Evolutionary conservation across 148 eudicot genomes (phyloP), one percentile per base, ranked within the genome.

Genomic region (Heliamphora exappendiculata): DNA sequence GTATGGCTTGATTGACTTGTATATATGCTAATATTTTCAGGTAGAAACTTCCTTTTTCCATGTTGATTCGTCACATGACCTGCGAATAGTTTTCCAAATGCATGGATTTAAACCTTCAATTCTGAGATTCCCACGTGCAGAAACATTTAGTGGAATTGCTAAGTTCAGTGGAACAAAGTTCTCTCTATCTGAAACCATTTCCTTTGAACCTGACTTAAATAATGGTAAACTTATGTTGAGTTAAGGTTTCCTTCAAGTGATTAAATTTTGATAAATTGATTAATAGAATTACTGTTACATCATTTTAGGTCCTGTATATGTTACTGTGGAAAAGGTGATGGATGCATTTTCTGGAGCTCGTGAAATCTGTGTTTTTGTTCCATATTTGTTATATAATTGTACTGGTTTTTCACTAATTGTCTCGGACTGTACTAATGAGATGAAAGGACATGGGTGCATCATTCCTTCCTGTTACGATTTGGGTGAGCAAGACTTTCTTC

Each of bases 11-110:
- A 28, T 70, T 53, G 12, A 70, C 58, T 49, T 63, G 20, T 59
- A 0, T 22, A 58, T 47, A 60, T 9, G 50, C 58, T 51, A 24
- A 36, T 58, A 9, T 44, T 84, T 81, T 75, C 93, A 96, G 99
- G 98, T 83, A 78, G 97, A 91, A 79, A 86, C 89, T 64, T 89
- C 94, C 73, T 85, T 90, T 81, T 93, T 83, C 73, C 94, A 93
- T 79, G 78, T 96, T 77, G 99, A 96, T 89, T 90, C 97, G 72
- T 93, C 96, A 14, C 98, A 96, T 78, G 99, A 96, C 82, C 85
- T 96, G 74, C 82, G 78, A 26, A 75, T 96, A 76, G 82, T 86
- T 36, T 90, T 93, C 73, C 72, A 78, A 62, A 73, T 96, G 66
- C 76, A 81, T 84, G 97, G 93, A 65, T 91, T 81, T 83, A 84